Percentiles rank a stretch among this genome's conserved stretches.
Conservation (phyloP, 345 rosid species). For the Rhodamnia rubescens region DNA sequence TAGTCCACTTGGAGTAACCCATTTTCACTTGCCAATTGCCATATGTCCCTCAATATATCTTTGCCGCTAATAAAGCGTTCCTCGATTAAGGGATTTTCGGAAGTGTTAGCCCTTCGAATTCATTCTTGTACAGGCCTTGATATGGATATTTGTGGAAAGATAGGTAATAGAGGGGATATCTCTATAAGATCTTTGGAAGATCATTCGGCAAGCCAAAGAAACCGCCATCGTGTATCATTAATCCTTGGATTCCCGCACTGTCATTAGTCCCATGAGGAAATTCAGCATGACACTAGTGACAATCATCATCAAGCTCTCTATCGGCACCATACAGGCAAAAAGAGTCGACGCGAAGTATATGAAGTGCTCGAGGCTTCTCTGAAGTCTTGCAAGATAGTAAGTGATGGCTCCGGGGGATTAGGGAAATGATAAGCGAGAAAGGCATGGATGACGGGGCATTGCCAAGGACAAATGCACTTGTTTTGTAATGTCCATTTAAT, state of each 20-base stretch:
- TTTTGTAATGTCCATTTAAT: conserved; percentile 46
- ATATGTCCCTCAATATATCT: conserved; percentile 17
- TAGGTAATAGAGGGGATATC: conserved; percentile 33
- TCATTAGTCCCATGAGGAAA: conserved; percentile 40
- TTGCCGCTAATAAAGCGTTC: conserved; percentile 4
- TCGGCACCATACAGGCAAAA: conserved; percentile 31
- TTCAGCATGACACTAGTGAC: conserved; percentile 40
- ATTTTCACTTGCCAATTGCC: conserved; percentile 34
- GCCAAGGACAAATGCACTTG: conserved; percentile 20
- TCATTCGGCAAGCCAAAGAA: conserved; percentile 40
- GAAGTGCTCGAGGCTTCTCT: conserved; percentile 16
- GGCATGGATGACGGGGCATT: conserved; percentile 39
- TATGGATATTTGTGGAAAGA: conserved; percentile 37
- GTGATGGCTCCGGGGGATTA: conserved; percentile 39
- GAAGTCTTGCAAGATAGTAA: conserved; percentile 25
- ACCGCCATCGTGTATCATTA: conserved; percentile 38
- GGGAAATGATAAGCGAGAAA: conserved; percentile 17
- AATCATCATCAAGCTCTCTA: conserved; percentile 51
- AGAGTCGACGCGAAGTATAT: conserved; percentile 12
- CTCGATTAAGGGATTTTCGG: neutral
- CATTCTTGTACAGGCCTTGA: conserved; percentile 45
- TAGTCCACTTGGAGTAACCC: conserved; percentile 45
- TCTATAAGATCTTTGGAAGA: conserved; percentile 28
- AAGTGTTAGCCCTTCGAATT: conserved; percentile 30
- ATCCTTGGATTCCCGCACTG: conserved; percentile 40